Conservation (phyloP, 1,139 yeast species). For the Meyerozyma carpophila region DNA sequence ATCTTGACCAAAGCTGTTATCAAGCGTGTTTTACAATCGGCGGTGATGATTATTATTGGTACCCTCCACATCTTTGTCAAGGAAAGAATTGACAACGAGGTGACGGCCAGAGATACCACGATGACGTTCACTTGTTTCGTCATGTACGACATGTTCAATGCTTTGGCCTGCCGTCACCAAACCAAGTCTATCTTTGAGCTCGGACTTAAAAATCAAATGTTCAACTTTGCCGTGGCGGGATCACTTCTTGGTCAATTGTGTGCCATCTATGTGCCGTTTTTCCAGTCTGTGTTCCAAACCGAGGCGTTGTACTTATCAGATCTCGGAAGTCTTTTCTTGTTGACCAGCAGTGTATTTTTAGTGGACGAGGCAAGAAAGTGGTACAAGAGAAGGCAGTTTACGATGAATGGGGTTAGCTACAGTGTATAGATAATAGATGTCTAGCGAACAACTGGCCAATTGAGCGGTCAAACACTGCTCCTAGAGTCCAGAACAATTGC, state of each 20-base stretch:
- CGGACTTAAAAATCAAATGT: slow-evolving; percentile 79
- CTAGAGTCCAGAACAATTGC: background rate
- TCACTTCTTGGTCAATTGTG: slow-evolving; percentile 88
- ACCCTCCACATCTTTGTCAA: slow-evolving; percentile 78
- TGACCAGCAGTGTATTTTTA: slow-evolving; percentile 78
- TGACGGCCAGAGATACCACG: slow-evolving; percentile 94
- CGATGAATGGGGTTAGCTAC: background rate
- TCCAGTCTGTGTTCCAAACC: slow-evolving; percentile 89
- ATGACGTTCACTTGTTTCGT: slow-evolving; percentile 98
- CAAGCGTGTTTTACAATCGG: slow-evolving; percentile 70
- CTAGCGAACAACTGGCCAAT: background rate
- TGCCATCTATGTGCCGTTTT: slow-evolving; percentile 88
- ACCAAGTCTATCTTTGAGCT: slow-evolving; percentile 75
- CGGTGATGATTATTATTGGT: slow-evolving; percentile 65
- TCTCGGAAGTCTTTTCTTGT: slow-evolving; percentile 49
- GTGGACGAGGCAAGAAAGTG: slow-evolving; percentile 79
- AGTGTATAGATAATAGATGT: background rate
- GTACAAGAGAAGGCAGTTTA: background rate
- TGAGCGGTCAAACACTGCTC: background rate
- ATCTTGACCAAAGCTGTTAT: slow-evolving; percentile 68
- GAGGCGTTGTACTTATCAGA: slow-evolving; percentile 76
- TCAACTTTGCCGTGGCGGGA: slow-evolving; percentile 87
- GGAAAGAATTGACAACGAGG: slow-evolving; percentile 76
- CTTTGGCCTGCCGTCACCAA: slow-evolving; percentile 83
- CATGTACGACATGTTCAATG: slow-evolving; percentile 92